phyloP scores from a whole-genome alignment of 495 filamentous ascomycete species.

The Oleoguttula mirabilis region DNA sequence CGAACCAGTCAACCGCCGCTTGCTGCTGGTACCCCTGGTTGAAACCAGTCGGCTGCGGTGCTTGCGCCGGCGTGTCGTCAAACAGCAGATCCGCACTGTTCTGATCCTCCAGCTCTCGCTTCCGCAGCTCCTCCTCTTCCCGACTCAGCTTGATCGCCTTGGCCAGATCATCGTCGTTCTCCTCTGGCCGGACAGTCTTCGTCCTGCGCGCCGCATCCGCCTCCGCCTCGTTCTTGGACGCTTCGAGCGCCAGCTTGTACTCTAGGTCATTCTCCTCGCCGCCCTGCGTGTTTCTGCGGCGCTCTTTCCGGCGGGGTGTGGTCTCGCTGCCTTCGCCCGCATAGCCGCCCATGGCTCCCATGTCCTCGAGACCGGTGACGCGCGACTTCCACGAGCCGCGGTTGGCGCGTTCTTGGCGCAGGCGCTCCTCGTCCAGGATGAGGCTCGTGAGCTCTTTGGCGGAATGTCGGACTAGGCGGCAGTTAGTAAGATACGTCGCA shows the following conservation, averaged over 20 bases:
- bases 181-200: conserved; percentile 36
- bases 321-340: conserved; percentile 4
- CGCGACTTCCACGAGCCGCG: conserved; percentile 94
- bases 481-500: too few species aligned
- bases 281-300: conserved; percentile 13
- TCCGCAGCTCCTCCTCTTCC: conserved; percentile 83
- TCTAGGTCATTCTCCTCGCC: conserved; percentile 73
- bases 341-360: conserved; percentile 26
- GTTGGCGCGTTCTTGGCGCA: conserved; percentile 83
- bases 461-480: conserved; percentile 67
- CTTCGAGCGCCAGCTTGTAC: conserved; percentile 85
- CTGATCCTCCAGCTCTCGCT: conserved; percentile 77
- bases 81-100: conserved; percentile 72
- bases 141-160: conserved; percentile 95
- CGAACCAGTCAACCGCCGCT: conserved; percentile 87
- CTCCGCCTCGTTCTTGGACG: conserved; percentile 90
- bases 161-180: conserved; percentile 74
- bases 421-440: conserved; percentile 84
- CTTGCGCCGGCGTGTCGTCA: conserved; percentile 59
- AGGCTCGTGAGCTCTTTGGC: conserved; percentile 95
- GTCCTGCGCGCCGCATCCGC: conserved; percentile 66
- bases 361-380: conserved; percentile 86
- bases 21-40: conserved; percentile 98
- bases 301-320: conserved; percentile 12
- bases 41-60: conserved; percentile 71